Base-by-base conservation (phyloP, 1,284 basidiomycete genomes). In the Bondarzewia mesenterica region DNA sequence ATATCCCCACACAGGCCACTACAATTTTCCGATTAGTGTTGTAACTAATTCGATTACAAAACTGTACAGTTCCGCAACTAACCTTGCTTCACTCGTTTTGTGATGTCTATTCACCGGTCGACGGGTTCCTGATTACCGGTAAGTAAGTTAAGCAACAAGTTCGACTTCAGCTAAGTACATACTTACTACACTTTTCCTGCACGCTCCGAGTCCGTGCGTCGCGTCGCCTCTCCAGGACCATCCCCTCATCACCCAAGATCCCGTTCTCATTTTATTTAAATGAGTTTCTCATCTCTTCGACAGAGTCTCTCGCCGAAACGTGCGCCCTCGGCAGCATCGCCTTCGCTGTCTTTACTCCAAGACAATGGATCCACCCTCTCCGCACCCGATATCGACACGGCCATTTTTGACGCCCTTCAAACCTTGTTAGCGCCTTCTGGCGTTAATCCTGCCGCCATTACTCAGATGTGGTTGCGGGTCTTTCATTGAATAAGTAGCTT, bases 401-500 rank as follows among this genome's bases (percentile, higher is more conserved):
- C 85, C 1, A 85, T 96, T 58, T 75, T 99, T 40, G 89, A 90
- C 1, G 87, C 89, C n/a, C 74, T 96, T 2, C 84, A 98, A 52
- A 83, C 89, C 15, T 69, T 98, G 26, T 73, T 99, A 10, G 82
- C 85, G 42, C 71, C 93, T 16, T 92, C 94, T 54, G 89, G 95
- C 52, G 80, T 98, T 55, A 97, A 98, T 60, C 94, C 95, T 8
- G 85, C 80, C 2, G 74, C 97, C 41, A 85, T 87, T 51, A 83
- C 89, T 14, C 95, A 99, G 63, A 76, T 93, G 40, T 94, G 94
- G 78, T 95, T 93, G 1, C 95, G 99, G 67, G 82, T 96, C 16
- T 84, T 94, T 70, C 94, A 92, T 61, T 95, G 92, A 93, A 84
- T n/a, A n/a, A n/a, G n/a, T 84, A 42, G 79, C 85, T 22, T 87